Base-by-base conservation (phyloP, 2,329 filamentous ascomycete genomes). In the Polytolypa hystricis region DNA sequence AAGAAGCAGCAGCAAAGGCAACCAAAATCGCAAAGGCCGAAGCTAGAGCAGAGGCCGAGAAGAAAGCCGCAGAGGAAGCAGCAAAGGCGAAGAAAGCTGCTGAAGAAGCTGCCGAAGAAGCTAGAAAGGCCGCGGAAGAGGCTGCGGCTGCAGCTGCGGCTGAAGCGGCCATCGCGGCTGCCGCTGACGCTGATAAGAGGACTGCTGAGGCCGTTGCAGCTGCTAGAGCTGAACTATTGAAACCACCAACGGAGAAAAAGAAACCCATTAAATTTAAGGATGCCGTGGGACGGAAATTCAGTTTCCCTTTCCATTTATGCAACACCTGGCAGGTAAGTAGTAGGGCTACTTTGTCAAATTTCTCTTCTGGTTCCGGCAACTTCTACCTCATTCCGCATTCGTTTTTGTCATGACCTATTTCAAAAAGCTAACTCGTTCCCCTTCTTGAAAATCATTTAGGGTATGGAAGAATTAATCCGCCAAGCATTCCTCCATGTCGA, bases 201-300 rank as follows among this genome's bases (percentile, higher is more conserved):
- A 49, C 52, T 3, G 51, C 53, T 17, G 52, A 49, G 30, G 54
- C 52, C 17, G 53, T 54, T 18, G 56, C 49, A 17, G 51, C 50
- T 17, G 51, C 54, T 6, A 43, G 49, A 9, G 48, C 50, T 23
- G 52, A 55, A 9, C 52, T 52, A n/a, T 53, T 45, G 18, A 47
- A 45, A 12, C 53, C 58, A n/a, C 64, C 69, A 2, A 67, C 73
- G n/a, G 66, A 69, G 38, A 69, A 69, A 47, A 82, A 84, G 57
- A 69, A 77, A 29, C 84, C 83, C 2, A 84, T 94, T 56, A 80
- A 79, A 47, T 93, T 93, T 65, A 93, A 93, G 61, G 87, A 95
- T 55, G 86, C 86, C 1, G 77, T 95, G 11, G 84, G 84, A 20
- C 74, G 87, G 47, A 94, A 93, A 58, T 95, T 93, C 57, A 91